These are phyloP conservation scores for Trypanosoma brucei DNA, from an alignment of 208 protist species.

Conservation along the genomic window DNA sequence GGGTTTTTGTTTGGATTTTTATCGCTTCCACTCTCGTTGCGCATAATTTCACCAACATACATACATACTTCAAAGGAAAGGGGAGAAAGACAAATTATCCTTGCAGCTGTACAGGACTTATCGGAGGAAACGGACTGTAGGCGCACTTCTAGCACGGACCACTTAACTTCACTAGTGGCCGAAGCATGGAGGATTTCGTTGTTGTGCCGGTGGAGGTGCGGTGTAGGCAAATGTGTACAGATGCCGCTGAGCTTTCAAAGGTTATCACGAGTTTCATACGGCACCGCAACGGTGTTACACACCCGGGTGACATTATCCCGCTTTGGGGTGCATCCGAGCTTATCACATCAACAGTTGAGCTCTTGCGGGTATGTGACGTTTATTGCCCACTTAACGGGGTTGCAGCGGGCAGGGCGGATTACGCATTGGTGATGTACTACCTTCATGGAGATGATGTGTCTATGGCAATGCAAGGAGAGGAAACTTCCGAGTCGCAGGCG, in stretches of 20 bases:
- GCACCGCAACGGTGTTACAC: conserved; percentile 12
- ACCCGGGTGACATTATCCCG: conserved; percentile 28
- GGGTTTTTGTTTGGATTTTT: no score
- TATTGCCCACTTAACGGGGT: conserved; percentile 19
- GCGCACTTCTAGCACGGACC: not conserved
- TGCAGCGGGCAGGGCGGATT: conserved; percentile 7
- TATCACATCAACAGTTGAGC: conserved; percentile 19
- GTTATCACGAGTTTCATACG: conserved; percentile 27
- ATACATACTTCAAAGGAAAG: no score
- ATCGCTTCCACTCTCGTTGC: no score
- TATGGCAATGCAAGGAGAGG: not conserved
- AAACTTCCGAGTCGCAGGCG: not conserved
- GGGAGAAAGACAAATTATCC: no score
- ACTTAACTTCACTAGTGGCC: not conserved
- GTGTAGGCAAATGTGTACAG: conserved; percentile 21
- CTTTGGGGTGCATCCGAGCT: conserved; percentile 22
- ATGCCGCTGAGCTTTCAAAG: conserved; percentile 38
- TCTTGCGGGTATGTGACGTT: conserved; percentile 58
- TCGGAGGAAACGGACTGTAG: no score
- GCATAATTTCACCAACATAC: no score
- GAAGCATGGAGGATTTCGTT: conserved; percentile 12
- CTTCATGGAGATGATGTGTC: conserved; percentile 8
- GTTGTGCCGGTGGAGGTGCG: conserved; percentile 50
- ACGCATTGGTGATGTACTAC: conserved; percentile 19
- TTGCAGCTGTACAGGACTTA: no score